phyloP scores from a whole-genome alignment of 2,329 filamentous ascomycete genomes.

The Xylariaceae sp. region DNA sequence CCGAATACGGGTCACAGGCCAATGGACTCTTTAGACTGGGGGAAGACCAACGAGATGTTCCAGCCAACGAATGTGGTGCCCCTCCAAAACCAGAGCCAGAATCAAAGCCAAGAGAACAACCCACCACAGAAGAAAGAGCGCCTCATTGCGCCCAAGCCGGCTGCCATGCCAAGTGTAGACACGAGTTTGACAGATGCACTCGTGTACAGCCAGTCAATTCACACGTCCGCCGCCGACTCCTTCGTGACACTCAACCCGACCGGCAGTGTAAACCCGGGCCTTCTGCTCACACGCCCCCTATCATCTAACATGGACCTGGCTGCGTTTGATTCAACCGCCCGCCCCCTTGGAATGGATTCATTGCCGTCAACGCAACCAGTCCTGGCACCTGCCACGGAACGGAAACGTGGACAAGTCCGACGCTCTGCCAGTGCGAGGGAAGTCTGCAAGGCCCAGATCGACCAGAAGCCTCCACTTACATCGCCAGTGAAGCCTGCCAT shows the following conservation, averaged over 20 bases:
- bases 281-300: constrained; percentile 50
- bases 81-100: no score
- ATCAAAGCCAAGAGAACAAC: constrained; percentile 35
- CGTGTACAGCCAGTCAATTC: constrained; percentile 39
- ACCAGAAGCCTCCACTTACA: constrained; percentile 38
- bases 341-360: constrained; percentile 25
- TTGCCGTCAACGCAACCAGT: constrained; percentile 25
- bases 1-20: constrained; percentile 39
- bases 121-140: constrained; percentile 39
- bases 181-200: constrained; percentile 33
- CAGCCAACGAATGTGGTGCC: constrained; percentile 39
- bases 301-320: constrained; percentile 41
- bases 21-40: constrained; percentile 53
- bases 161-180: constrained; percentile 35
- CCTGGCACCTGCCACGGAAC: constrained; percentile 23
- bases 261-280: constrained; percentile 52
- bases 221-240: constrained; percentile 42
- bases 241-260: constrained; percentile 41
- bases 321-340: constrained; percentile 30
- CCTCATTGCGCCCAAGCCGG: constrained; percentile 45
- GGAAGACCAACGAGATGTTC: constrained; percentile 49
- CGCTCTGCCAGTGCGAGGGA: constrained; percentile 43
- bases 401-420: constrained; percentile 35
- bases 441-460: constrained; percentile 35
- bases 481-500: constrained; percentile 48